phyloP scores from a whole-genome alignment of 2,329 filamentous ascomycete genomes.

The Cytospora paraplurivora region DNA sequence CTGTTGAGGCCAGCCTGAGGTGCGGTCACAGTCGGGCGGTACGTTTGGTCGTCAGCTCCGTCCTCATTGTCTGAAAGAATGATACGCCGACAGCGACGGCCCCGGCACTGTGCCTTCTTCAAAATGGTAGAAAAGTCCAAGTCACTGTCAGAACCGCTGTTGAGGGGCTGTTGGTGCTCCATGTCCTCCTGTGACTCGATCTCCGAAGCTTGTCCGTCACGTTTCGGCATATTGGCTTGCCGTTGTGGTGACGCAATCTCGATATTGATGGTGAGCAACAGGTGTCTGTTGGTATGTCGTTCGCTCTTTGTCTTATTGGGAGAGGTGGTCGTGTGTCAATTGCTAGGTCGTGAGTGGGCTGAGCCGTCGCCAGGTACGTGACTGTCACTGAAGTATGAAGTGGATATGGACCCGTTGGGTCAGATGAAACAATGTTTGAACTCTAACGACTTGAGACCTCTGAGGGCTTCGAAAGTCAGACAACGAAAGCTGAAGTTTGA shows the following conservation, averaged over 20 bases:
- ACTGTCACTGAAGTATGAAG: too few species aligned
- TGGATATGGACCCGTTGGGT: neutral
- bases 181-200: neutral
- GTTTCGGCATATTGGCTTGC: neutral
- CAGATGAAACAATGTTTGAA: neutral
- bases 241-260: neutral
- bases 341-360: too few species aligned
- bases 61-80: neutral
- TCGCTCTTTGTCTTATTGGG: too few species aligned
- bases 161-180: neutral
- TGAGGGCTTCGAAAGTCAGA: neutral
- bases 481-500: neutral
- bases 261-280: too few species aligned
- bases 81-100: neutral
- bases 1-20: neutral
- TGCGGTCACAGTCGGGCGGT: neutral
- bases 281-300: too few species aligned
- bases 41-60: neutral
- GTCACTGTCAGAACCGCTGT: neutral
- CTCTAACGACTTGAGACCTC: neutral
- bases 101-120: neutral
- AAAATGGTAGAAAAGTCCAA: neutral
- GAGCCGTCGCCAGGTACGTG: too few species aligned
- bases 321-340: too few species aligned
- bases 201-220: neutral